phyloP scores from a whole-genome alignment of 495 filamentous ascomycete genomes.

The Tuber borchii region DNA sequence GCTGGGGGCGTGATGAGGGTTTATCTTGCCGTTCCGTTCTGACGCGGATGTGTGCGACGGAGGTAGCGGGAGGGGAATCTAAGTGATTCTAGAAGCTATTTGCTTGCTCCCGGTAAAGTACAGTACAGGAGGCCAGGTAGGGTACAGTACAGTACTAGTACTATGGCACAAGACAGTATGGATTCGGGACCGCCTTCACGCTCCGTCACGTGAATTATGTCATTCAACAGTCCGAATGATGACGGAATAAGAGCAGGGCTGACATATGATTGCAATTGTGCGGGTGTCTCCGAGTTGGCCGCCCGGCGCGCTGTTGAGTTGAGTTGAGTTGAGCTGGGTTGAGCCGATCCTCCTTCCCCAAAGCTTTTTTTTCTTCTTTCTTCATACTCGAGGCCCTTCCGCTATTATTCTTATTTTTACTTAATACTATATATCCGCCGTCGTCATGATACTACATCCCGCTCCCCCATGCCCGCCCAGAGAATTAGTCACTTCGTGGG shows the following conservation, averaged over 20 bases:
- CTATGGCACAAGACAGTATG: not conserved
- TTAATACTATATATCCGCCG: not conserved
- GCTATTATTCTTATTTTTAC: not conserved
- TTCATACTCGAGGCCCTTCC: not conserved
- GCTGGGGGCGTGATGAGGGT: not conserved
- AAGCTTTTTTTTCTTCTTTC: not conserved
- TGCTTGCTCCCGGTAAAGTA: not conserved
- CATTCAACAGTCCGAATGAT: not conserved
- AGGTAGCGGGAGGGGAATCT: not conserved
- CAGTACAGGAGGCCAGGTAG: not conserved
- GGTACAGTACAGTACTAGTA: too few species aligned
- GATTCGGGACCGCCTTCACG: not conserved
- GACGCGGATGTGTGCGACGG: not conserved
- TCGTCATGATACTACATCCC: not conserved
- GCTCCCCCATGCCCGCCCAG: not conserved
- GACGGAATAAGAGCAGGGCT: not conserved
- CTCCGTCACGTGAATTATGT: not conserved
- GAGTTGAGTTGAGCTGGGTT: not conserved
- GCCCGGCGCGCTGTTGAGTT: not conserved
- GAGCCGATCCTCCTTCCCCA: not conserved
- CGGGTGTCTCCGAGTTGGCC: not conserved
- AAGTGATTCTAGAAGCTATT: not conserved
- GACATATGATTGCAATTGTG: not conserved
- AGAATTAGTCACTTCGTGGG: not conserved
- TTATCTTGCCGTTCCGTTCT: not conserved